Evolutionary conservation across 441 rosid genomes (phyloP).

Genomic region (Mallotus repandus): DNA sequence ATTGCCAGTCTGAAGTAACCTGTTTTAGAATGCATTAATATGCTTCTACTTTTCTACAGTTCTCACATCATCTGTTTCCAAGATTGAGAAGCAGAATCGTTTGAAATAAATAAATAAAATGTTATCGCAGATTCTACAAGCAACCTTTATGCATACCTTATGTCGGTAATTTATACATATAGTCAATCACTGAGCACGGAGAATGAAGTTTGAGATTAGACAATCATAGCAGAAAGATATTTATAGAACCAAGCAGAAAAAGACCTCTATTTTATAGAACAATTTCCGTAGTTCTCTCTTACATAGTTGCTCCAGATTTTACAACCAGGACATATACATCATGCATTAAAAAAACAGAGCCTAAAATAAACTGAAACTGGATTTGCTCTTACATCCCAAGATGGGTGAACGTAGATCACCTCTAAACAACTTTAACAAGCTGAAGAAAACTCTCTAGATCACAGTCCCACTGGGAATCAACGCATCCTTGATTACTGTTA

Average conservation of each 20-base stretch:
- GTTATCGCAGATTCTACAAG: no score
- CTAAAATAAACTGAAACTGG: slow-evolving; percentile 9
- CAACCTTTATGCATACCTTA: no score
- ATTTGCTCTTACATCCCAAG: background rate
- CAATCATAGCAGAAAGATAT: background rate
- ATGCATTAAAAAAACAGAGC: slow-evolving; percentile 10
- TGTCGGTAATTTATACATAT: no score
- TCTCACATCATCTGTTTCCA: no score
- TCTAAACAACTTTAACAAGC: background rate
- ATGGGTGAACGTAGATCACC: slow-evolving; percentile 9
- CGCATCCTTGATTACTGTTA: slow-evolving; percentile 90
- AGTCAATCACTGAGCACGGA: no score
- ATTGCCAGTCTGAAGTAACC: no score
- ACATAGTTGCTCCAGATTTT: slow-evolving; percentile 10
- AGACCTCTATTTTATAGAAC: background rate
- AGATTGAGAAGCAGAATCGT: no score
- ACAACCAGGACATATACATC: slow-evolving; percentile 21
- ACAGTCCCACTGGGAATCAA: slow-evolving; percentile 86
- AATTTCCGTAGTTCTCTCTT: background rate
- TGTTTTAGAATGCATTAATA: no score
- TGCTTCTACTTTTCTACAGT: no score
- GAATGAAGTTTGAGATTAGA: background rate
- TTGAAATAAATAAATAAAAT: no score
- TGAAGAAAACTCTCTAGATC: slow-evolving; percentile 36
- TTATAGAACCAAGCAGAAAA: slow-evolving; percentile 8